Evolutionary conservation across 2,329 filamentous ascomycete species (phyloP).

Genomic region (Drechslera avenae): DNA sequence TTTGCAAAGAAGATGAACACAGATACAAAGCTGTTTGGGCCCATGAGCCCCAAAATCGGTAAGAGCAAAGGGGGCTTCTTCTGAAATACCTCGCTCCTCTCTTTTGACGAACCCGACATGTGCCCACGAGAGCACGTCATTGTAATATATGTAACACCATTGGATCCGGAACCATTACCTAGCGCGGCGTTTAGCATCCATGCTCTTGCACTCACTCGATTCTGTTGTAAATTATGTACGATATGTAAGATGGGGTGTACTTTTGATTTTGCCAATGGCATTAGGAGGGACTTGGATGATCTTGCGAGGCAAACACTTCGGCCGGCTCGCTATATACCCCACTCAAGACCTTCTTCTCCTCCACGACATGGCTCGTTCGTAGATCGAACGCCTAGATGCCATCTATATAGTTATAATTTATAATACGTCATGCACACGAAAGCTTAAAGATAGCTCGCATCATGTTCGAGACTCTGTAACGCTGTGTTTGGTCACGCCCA

Average conservation of each 20-base stretch:
- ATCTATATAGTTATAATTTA: conserved; percentile 1
- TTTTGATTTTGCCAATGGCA: background rate
- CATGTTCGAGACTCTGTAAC: too few relatives aligned
- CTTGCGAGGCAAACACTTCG: conserved; percentile 4
- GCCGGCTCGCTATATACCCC: conserved; percentile 14
- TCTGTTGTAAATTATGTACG: conserved; percentile 3
- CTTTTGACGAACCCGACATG: background rate
- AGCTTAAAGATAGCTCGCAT: too few relatives aligned
- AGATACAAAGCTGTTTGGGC: conserved; percentile 29
- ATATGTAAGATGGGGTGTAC: conserved; percentile 4
- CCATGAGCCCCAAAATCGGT: conserved; percentile 18
- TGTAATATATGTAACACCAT: conserved; percentile 10
- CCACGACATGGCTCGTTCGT: conserved; percentile 2
- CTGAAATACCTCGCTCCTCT: background rate
- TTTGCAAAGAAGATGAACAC: conserved; percentile 33
- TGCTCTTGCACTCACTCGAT: background rate
- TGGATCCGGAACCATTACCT: background rate
- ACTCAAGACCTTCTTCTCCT: conserved; percentile 7
- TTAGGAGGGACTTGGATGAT: background rate
- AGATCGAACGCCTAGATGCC: background rate
- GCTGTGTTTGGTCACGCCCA: too few relatives aligned
- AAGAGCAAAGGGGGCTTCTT: conserved; percentile 16
- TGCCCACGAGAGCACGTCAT: conserved; percentile 5
- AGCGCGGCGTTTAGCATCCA: conserved; percentile 2
- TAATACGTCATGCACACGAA: too few relatives aligned